These are phyloP conservation scores for Aspergillus sp. DNA, from an alignment of 2,329 filamentous ascomycete genomes.

Conservation along the genomic window DNA sequence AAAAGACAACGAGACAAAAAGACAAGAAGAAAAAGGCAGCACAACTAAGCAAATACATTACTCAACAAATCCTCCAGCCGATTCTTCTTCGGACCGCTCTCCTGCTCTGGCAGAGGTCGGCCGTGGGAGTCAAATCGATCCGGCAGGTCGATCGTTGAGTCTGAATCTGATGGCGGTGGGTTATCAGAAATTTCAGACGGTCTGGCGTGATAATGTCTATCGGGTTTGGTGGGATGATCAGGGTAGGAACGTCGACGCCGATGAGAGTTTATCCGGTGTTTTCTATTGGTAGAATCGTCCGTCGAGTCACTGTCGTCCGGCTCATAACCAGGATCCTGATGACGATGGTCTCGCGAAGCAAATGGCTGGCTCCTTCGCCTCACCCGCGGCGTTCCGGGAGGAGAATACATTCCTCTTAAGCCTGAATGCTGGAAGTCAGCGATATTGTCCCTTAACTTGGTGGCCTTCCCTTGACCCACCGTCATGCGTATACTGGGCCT, in stretches of 20 bases:
- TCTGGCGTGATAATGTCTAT: background rate
- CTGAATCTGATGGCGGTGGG: slow-evolving; percentile 26
- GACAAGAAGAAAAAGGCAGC: background rate
- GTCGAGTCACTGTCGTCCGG: slow-evolving; percentile 37
- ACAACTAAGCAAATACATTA: slow-evolving; percentile 10
- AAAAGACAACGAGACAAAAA: background rate
- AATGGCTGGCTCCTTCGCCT: slow-evolving; percentile 4
- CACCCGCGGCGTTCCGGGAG: slow-evolving; percentile 5
- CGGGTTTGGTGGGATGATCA: too few species aligned
- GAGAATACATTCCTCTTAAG: slow-evolving; percentile 10
- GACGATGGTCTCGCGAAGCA: slow-evolving; percentile 2
- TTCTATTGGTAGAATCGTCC: slow-evolving; percentile 3
- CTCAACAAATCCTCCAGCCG: slow-evolving; percentile 28
- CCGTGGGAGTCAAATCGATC: slow-evolving; percentile 38
- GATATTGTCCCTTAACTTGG: slow-evolving; percentile 4
- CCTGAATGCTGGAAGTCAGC: slow-evolving; percentile 11
- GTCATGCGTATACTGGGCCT: slow-evolving; percentile 31
- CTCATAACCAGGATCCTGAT: slow-evolving; percentile 32
- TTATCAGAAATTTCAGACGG: slow-evolving; percentile 1
- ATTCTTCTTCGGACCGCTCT: slow-evolving; percentile 14
- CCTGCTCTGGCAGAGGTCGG: slow-evolving; percentile 24
- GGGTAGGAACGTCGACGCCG: too few species aligned
- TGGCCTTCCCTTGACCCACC: slow-evolving; percentile 33
- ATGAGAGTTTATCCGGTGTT: too few species aligned
- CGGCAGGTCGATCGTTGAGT: slow-evolving; percentile 38